Evolutionary conservation across 2,329 filamentous ascomycete species (phyloP).

Genomic region (Venturia aucupariae): DNA sequence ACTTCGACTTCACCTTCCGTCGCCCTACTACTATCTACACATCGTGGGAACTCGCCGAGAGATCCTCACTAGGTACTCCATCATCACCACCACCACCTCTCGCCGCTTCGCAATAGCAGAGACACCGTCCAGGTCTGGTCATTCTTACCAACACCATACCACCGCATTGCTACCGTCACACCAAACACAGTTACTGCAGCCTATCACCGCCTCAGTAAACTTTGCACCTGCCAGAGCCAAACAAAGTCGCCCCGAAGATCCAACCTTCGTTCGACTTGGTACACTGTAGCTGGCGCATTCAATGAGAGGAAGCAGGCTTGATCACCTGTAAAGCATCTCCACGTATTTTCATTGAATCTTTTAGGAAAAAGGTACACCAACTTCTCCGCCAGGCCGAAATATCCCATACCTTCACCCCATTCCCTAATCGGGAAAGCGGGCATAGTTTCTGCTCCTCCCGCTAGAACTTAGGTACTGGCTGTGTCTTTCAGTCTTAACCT

Average conservation of each 20-base stretch:
- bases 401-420: neutral
- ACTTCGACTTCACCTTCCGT: neutral
- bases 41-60: neutral
- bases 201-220: neutral
- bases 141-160: neutral
- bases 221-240: neutral
- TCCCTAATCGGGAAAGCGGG: slow-evolving; percentile 7
- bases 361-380: neutral
- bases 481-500: slow-evolving; percentile 4
- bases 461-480: neutral
- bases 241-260: neutral
- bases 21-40: neutral
- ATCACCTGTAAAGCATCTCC: neutral
- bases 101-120: neutral
- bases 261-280: neutral
- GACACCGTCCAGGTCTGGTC: neutral
- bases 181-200: neutral
- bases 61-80: neutral
- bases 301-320: neutral
- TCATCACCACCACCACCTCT: neutral
- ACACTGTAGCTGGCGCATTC: neutral
- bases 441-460: neutral
- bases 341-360: neutral
- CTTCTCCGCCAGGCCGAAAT: neutral
- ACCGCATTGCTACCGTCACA: neutral